Conservation (phyloP, 2,329 filamentous ascomycete species). For the Verticillium nonalfalfae region DNA sequence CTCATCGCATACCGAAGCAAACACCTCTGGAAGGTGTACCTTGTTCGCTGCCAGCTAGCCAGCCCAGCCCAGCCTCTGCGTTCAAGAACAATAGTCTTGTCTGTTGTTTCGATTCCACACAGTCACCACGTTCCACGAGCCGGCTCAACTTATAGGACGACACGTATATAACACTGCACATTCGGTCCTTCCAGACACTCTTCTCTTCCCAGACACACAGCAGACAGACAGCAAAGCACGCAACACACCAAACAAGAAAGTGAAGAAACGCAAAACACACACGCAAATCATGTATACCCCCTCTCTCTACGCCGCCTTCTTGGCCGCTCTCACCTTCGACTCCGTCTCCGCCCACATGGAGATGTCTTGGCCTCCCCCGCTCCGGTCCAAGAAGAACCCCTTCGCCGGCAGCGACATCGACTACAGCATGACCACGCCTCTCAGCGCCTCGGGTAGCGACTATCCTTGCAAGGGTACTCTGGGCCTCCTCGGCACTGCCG, state of each 20-base stretch:
- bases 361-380: constrained; percentile 44
- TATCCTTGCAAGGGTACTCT: constrained; percentile 71
- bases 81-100: background rate
- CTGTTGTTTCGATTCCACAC: background rate
- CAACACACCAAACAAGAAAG: background rate
- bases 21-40: background rate
- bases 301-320: constrained; percentile 28
- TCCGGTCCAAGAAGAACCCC: constrained; percentile 47
- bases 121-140: constrained; percentile 3
- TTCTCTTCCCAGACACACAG: background rate
- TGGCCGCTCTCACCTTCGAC: constrained; percentile 26
- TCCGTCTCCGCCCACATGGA: constrained; percentile 49
- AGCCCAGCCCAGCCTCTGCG: background rate
- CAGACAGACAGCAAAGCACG: background rate
- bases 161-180: background rate
- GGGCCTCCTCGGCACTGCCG: constrained; percentile 36
- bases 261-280: constrained; percentile 2
- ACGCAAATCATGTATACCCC: constrained; percentile 30
- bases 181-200: background rate
- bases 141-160: background rate
- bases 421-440: constrained; percentile 66
- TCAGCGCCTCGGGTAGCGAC: constrained; percentile 53
- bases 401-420: constrained; percentile 46
- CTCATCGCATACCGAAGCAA: background rate
- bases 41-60: background rate